These are phyloP conservation scores for Piromyces finnis DNA, from an alignment of 192 early-diverging fungal species.

Conservation along the genomic window DNA sequence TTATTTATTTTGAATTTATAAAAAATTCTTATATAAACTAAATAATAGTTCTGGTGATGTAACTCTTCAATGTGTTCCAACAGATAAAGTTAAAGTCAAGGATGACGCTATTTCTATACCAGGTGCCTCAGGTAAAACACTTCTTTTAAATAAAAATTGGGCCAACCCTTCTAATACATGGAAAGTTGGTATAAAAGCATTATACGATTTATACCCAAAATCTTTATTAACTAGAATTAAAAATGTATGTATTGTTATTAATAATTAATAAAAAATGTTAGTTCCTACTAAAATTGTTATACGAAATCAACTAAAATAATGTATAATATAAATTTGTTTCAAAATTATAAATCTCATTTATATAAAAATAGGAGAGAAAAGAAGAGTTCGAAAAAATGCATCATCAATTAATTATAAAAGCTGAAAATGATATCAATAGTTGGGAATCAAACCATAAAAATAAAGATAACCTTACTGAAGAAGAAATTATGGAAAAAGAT, in stretches of 20 bases:
- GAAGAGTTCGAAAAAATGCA: not conserved
- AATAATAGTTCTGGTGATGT: conserved; percentile 22
- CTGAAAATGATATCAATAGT: not conserved
- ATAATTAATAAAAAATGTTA: too few relatives aligned
- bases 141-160: conserved; percentile 54
- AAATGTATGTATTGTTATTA: conserved; percentile 15
- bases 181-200: conserved; percentile 64
- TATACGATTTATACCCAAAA: conserved; percentile 55
- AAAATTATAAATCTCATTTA: too few relatives aligned
- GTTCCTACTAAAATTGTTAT: too few relatives aligned
- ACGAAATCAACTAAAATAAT: too few relatives aligned
- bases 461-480: conserved; percentile 22
- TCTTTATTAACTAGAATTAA: conserved; percentile 24
- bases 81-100: conserved; percentile 17
- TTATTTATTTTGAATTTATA: not conserved
- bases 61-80: conserved; percentile 25
- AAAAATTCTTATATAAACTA: too few relatives aligned
- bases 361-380: not conserved
- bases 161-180: conserved; percentile 42
- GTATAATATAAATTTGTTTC: too few relatives aligned
- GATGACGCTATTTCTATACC: conserved; percentile 21
- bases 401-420: not conserved
- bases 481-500: conserved; percentile 13
- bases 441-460: conserved; percentile 2
- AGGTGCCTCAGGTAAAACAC: conserved; percentile 55